A percentile compares a stretch with the other conserved stretches of the same genome.
These are phyloP conservation scores for Termitomyces sp. DNA, from an alignment of 768 basidiomycete genomes.

Conservation along the genomic window DNA sequence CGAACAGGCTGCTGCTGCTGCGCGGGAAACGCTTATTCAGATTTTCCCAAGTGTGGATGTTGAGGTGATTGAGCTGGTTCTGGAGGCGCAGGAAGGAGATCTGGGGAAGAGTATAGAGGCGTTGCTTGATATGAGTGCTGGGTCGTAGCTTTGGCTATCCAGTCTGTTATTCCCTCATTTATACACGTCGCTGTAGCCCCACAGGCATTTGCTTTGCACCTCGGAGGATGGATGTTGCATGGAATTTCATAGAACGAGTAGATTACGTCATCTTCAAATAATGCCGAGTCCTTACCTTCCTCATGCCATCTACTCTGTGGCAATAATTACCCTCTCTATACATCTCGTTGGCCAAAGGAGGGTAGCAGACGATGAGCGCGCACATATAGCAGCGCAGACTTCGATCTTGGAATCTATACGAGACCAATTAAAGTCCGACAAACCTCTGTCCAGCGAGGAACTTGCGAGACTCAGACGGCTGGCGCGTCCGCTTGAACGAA, in stretches of 20 bases:
- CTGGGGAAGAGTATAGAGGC: conserved; percentile 88
- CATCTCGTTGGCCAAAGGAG: conserved; percentile 60
- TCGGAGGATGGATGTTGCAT: no score
- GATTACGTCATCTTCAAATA: conserved; percentile 19
- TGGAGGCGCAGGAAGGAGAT: conserved; percentile 88
- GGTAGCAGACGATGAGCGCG: conserved; percentile 49
- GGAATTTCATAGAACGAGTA: not conserved
- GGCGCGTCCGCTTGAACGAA: conserved; percentile 31
- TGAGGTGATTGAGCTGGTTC: conserved; percentile 85
- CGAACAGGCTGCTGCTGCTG: conserved; percentile 67
- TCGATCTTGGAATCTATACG: conserved; percentile 63
- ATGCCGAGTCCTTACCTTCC: conserved; percentile 47
- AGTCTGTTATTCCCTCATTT: not conserved
- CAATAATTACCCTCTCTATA: conserved; percentile 64
- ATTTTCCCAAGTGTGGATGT: conserved; percentile 84
- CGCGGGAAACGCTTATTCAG: conserved; percentile 75
- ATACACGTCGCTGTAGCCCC: not conserved
- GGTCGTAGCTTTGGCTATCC: conserved; percentile 22
- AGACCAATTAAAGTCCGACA: conserved; percentile 48
- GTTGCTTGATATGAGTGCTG: conserved; percentile 70
- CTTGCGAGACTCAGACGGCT: conserved; percentile 54
- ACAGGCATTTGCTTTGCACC: no score
- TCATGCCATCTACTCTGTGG: conserved; percentile 63
- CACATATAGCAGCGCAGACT: conserved; percentile 53
- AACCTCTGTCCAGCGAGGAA: conserved; percentile 46